Percentiles rank a stretch among this genome's conserved stretches.
Conservation (phyloP, 306 rosid species). For the Aeschynomene evenia region DNA sequence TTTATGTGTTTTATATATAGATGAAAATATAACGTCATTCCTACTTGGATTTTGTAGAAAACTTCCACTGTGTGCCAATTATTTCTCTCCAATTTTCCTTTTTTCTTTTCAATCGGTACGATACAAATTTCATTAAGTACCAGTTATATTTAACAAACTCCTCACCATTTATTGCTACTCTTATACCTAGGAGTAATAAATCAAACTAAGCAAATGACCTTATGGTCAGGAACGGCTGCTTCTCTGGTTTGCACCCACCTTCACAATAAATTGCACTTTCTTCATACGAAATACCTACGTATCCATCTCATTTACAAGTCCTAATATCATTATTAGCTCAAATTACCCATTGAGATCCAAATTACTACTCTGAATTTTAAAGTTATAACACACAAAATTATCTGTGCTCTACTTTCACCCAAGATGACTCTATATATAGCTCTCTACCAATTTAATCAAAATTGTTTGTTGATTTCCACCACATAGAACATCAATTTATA, state of each 20-base stretch:
- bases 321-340: not conserved
- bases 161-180: not conserved
- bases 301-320: not conserved
- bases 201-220: not conserved
- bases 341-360: not conserved
- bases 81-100: no score
- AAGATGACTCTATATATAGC: not conserved
- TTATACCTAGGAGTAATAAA: not conserved
- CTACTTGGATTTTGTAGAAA: no score
- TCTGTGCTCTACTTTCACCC: not conserved
- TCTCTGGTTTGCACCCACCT: not conserved
- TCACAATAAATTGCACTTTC: not conserved
- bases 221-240: conserved; percentile 18
- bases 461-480: not conserved
- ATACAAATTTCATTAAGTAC: not conserved
- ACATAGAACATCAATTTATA: not conserved
- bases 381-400: not conserved
- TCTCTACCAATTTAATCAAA: not conserved
- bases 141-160: not conserved
- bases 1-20: no score
- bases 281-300: not conserved
- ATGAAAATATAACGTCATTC: no score
- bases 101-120: not conserved
- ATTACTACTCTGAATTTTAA: not conserved
- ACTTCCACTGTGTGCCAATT: no score